A percentile compares a stretch with the other conserved stretches of the same genome.
Conservation (phyloP, 2,329 filamentous ascomycete genomes). For the Cytospora paraplurivora region DNA sequence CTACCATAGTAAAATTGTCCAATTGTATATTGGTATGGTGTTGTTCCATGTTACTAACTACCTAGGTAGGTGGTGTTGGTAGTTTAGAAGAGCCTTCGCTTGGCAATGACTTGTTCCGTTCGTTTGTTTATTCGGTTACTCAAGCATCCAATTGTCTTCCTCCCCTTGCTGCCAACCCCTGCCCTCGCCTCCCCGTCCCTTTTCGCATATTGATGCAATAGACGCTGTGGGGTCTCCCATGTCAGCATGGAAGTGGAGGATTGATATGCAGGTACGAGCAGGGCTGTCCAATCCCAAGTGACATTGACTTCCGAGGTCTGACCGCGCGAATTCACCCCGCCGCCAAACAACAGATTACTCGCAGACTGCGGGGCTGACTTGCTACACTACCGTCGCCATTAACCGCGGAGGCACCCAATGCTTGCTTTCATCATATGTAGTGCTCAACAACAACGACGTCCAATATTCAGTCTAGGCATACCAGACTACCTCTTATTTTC, state of each 20-base stretch:
- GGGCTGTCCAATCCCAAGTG: constrained; percentile 2
- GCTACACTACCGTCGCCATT: neutral
- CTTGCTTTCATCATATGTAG: neutral
- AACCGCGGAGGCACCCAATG: neutral
- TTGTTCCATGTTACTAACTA: too few species aligned
- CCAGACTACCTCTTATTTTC: neutral
- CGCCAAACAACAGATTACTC: neutral
- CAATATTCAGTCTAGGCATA: neutral
- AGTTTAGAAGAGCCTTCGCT: too few species aligned
- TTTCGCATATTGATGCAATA: neutral
- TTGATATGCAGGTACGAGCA: constrained; percentile 1
- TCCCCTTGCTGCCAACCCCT: too few species aligned
- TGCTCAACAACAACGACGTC: neutral
- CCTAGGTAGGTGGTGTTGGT: too few species aligned
- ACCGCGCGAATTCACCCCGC: neutral
- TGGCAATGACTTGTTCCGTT: too few species aligned
- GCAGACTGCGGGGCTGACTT: neutral
- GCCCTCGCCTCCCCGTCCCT: too few species aligned
- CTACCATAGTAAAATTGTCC: too few species aligned
- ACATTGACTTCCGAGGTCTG: neutral
- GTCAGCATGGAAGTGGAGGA: neutral
- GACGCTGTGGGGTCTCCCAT: neutral
- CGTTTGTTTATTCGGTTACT: too few species aligned
- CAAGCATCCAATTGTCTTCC: too few species aligned
- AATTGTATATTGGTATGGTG: too few species aligned